These are phyloP conservation scores for Boletus reticuloceps DNA, from an alignment of 768 basidiomycete species.

Conservation along the genomic window DNA sequence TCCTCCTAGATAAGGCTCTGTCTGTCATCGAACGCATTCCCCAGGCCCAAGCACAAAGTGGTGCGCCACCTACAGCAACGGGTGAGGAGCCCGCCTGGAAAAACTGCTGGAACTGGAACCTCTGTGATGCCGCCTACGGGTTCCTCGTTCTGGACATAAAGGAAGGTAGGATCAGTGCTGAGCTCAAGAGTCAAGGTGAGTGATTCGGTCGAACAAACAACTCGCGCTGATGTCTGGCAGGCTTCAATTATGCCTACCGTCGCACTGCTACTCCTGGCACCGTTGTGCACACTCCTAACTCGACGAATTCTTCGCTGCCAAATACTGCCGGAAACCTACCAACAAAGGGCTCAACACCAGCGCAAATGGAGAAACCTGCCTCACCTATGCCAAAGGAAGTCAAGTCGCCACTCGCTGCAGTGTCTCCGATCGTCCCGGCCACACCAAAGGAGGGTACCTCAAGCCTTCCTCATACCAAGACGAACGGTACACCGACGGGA, in stretches of 20 bases:
- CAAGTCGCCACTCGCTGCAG: slow-evolving; percentile 35
- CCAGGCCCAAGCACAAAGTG: slow-evolving; percentile 38
- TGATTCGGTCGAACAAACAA: slow-evolving; percentile 2
- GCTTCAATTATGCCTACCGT: slow-evolving; percentile 96
- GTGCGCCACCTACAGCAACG: slow-evolving; percentile 44
- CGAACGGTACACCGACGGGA: slow-evolving; percentile 32
- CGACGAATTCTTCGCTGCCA: slow-evolving; percentile 50
- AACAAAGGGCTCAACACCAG: slow-evolving; percentile 33
- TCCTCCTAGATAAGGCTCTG: slow-evolving; percentile 86
- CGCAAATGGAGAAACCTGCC: slow-evolving; percentile 36
- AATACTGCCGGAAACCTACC: slow-evolving; percentile 35
- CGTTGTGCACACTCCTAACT: slow-evolving; percentile 56
- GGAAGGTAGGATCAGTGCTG: slow-evolving; percentile 89
- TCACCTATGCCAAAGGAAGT: slow-evolving; percentile 30
- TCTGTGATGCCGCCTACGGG: slow-evolving; percentile 94
- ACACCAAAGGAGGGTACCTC: slow-evolving; percentile 38
- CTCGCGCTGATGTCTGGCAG: slow-evolving; percentile 37
- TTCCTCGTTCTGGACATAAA: slow-evolving; percentile 84
- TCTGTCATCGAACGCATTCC: slow-evolving; percentile 83
- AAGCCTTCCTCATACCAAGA: slow-evolving; percentile 29
- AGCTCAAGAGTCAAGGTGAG: slow-evolving; percentile 88
- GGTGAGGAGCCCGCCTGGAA: slow-evolving; percentile 96
- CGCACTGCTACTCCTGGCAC: slow-evolving; percentile 59
- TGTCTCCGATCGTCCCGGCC: slow-evolving; percentile 32
- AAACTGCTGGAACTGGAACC: slow-evolving; percentile 99